Evolutionary conservation across 257 asterid species (phyloP).

Genomic region (Gentiana macrophylla): DNA sequence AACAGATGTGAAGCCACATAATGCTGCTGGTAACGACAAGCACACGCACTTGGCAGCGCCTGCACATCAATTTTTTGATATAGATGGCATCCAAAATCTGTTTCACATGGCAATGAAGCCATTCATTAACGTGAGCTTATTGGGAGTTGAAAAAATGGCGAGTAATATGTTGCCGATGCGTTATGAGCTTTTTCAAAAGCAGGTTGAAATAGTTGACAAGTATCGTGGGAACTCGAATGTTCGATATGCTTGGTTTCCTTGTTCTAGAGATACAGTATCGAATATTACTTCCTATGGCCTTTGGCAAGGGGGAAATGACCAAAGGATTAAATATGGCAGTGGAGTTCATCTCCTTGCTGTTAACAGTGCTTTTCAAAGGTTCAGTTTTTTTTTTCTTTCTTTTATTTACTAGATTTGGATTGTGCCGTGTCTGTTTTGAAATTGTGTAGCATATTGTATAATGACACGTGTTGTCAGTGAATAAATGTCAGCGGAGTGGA

Average conservation of each 20-base stretch:
- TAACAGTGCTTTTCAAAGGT: constrained; percentile 11
- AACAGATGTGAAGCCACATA: not conserved
- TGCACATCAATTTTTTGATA: not conserved
- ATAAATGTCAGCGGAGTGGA: no score
- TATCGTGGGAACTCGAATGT: constrained; percentile 20
- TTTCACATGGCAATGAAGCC: constrained; percentile 14
- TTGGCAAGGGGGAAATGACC: constrained; percentile 13
- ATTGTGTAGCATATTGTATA: no score
- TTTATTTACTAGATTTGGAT: not conserved
- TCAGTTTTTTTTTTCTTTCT: not conserved
- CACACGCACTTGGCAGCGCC: not conserved
- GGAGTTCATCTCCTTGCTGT: constrained; percentile 20
- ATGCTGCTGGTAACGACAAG: constrained; percentile 1
- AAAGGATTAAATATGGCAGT: constrained; percentile 13
- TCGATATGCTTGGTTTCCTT: constrained; percentile 27
- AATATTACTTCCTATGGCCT: constrained; percentile 19
- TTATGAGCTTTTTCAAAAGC: constrained; percentile 22
- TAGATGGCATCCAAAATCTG: constrained; percentile 12
- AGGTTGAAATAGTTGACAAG: constrained; percentile 15
- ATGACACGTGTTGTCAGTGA: no score
- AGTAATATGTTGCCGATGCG: constrained; percentile 14
- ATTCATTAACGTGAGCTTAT: constrained; percentile 2
- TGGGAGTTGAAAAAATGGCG: constrained; percentile 11
- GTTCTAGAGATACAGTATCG: constrained; percentile 9
- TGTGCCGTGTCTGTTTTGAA: no score